Evolutionary conservation across 305 asterid genomes (phyloP), one percentile per base, ranked within the genome.

Genomic region (Euphrasia arctica): DNA sequence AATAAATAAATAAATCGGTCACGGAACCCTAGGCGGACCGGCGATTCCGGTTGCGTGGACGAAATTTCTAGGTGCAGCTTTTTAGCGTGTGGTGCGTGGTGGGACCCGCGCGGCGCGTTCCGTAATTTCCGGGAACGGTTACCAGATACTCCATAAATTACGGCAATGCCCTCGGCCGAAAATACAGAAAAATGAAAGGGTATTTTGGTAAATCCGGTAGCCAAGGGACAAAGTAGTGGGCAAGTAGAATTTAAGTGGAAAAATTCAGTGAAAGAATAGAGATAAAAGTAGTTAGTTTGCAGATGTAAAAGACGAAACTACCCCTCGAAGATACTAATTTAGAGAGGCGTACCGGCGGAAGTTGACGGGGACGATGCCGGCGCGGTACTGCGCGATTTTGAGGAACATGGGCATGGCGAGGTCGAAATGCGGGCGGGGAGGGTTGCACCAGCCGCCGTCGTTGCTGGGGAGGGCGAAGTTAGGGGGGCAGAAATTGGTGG

Each of bases 361-460:
- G 50, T 83, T 62, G 6, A 88, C 91, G 48, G 96, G 96, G 9
- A 88, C 95, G 65, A 88, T 88, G 71, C 96, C 96, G 15, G 95
- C 95, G 4, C 78, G 76, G 77, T 85, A 88, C 80, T 88, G 76
- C 0, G 96, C 96, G 25, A 88, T 78, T 70, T 78, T 78, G 66
- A 85, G 95, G 74, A 88, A 88, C 91, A 86, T 86, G 25, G 96
- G 95, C 91, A 83, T 80, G 3, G 95, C 78, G 2, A 88, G 95
- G 41, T 88, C 96, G 50, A 88, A 88, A 63, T 88, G 96, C 13
- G 85, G 55, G 4, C 91, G 91, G 56, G 96, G 96, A 32, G 96
- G 96, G 78, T 88, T 88, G 79, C 96, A 88, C 95, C 96, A 88
- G 1, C 96, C 96, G 8, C 96, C 96, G 22, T 84, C 76, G 78